Base-by-base conservation (phyloP, 306 rosid species). In the Fragaria iinumae region DNA sequence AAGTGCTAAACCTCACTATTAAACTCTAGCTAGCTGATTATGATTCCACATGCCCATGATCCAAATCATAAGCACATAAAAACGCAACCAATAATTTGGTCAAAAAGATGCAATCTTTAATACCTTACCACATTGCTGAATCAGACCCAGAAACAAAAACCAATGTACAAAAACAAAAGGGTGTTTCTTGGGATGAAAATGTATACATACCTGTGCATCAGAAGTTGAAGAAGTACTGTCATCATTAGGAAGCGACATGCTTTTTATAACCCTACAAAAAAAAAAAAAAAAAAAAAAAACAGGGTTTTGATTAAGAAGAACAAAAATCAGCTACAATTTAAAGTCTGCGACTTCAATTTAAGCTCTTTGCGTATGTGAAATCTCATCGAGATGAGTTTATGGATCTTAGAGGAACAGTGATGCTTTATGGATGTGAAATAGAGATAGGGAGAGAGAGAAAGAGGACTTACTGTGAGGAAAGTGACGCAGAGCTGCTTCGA, bases 171-270 rank as follows among this genome's bases (percentile, higher is more conserved):
- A 34, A 18, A 32, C 0, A 70, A 39, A 63, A 50, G 71, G 55
- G 43, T 6, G 49, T 72, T 41, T 44, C 56, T 53, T 70, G 65
- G 27, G 83, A 81, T n/a, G 48, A 80, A 69, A 73, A 76, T 66
- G 29, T 14, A 76, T 34, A 34, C 25, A 60, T 80, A 92, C 99
- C 97, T 90, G 92, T 52, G 87, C 77, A 55, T 89, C 81, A 48
- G 77, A 60, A 8, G 56, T 56, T 21, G 93, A 78, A 44, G 97
- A 68, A 69, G 69, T 52, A 84, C 75, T 80, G 59, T 92, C 97
- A 68, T 90, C 93, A 21, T 90, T 76, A 18, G 96, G 87, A 81
- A 60, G 64, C 13, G 91, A 87, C 96, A 90, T 90, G 77, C 76
- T 66, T 64, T 82, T 84, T 36, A 43, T 34, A 10, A 69, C 72